These are phyloP conservation scores for Termitomyces sp. DNA, from an alignment of 768 basidiomycete genomes.

Conservation along the genomic window DNA sequence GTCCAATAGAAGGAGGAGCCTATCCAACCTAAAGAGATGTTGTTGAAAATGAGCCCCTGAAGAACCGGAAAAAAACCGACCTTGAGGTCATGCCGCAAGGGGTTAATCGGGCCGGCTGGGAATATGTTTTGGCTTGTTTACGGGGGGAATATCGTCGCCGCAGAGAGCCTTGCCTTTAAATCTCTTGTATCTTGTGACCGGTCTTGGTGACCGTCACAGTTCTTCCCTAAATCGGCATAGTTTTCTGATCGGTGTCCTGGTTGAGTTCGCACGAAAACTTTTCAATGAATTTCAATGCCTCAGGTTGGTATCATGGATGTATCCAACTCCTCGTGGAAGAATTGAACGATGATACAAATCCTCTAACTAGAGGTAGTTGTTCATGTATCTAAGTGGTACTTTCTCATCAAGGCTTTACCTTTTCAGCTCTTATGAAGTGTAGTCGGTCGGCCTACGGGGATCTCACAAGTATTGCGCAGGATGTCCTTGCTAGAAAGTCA, in stretches of 20 bases:
- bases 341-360: slow-evolving; percentile 9
- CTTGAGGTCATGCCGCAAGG: slow-evolving; percentile 76
- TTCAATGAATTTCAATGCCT: slow-evolving; percentile 6
- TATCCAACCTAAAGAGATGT: slow-evolving; percentile 71
- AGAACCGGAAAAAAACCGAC: slow-evolving; percentile 27
- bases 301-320: slow-evolving; percentile 10
- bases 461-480: slow-evolving; percentile 7
- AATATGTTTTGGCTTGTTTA: slow-evolving; percentile 44
- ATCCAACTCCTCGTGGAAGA: slow-evolving; percentile 13
- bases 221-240: slow-evolving; percentile 19
- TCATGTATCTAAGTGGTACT: background rate
- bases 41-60: slow-evolving; percentile 2
- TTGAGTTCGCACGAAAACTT: slow-evolving; percentile 5
- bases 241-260: slow-evolving; percentile 14
- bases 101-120: slow-evolving; percentile 48
- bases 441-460: slow-evolving; percentile 1
- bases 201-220: slow-evolving; percentile 35
- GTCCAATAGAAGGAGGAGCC: slow-evolving; percentile 92
- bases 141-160: slow-evolving; percentile 55
- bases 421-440: slow-evolving; percentile 8
- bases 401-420: background rate
- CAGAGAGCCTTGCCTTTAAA: slow-evolving; percentile 52
- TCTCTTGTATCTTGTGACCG: slow-evolving; percentile 49
- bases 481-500: slow-evolving; percentile 5
- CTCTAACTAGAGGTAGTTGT: slow-evolving; percentile 9